Conservation (phyloP, 129 eudicot genomes). For the Lactuca sativa region DNA sequence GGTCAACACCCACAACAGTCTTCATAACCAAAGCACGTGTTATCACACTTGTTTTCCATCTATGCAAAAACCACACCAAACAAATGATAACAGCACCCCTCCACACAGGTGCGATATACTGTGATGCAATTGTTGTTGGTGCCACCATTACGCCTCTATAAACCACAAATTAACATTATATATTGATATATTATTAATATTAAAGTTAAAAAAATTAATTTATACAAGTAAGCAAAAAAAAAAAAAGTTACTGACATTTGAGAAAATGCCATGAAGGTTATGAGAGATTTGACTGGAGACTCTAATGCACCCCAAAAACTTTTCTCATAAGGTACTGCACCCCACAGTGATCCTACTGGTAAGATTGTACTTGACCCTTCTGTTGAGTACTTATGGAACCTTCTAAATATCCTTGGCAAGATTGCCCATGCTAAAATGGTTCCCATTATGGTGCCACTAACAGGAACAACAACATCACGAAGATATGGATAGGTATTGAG, state of each 20-base stretch:
- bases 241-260: conserved; percentile 58
- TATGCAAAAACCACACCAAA: conserved; percentile 87
- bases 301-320: conserved; percentile 96
- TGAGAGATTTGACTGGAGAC: conserved; percentile 70
- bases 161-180: conserved; percentile 5
- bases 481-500: conserved; percentile 79
- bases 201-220: background rate
- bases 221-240: conserved; percentile 4
- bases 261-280: conserved; percentile 88
- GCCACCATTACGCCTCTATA: conserved; percentile 83
- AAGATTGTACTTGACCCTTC: conserved; percentile 74
- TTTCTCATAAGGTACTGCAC: conserved; percentile 80
- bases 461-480: conserved; percentile 82
- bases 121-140: conserved; percentile 69
- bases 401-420: conserved; percentile 70
- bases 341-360: conserved; percentile 62
- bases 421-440: conserved; percentile 76
- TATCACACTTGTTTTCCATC: conserved; percentile 90
- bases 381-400: conserved; percentile 69
- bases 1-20: conserved; percentile 46
- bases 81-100: conserved; percentile 83
- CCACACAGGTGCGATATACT: conserved; percentile 68
- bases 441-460: conserved; percentile 68
- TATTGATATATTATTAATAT: background rate
- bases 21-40: conserved; percentile 62